Percentiles rank a stretch among this genome's conserved stretches.
These are phyloP conservation scores for Orbilia blumenaviensis DNA, from an alignment of 2,329 filamentous ascomycete genomes.

Conservation along the genomic window DNA sequence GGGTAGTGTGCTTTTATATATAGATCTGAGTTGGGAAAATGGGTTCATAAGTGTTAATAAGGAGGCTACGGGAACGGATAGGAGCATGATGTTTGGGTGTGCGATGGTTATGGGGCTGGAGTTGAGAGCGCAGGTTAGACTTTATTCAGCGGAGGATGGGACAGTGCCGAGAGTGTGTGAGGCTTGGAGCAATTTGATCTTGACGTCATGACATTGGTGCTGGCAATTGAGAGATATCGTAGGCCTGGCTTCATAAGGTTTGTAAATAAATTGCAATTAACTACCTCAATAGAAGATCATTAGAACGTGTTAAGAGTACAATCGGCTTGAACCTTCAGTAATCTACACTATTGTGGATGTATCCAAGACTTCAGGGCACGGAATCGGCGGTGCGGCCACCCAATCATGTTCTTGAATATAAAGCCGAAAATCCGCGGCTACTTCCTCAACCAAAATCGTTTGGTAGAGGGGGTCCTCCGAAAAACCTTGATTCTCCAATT, in stretches of 20 bases:
- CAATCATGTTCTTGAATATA: constrained; percentile 10
- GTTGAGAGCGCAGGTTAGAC: constrained; percentile 26
- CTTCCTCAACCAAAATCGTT: not conserved
- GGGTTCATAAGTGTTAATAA: constrained; percentile 11
- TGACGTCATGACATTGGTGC: too few relatives aligned
- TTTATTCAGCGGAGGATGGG: constrained; percentile 23
- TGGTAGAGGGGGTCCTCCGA: constrained; percentile 6
- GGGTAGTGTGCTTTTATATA: constrained; percentile 23
- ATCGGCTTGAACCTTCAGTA: too few relatives aligned
- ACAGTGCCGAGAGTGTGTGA: constrained; percentile 29
- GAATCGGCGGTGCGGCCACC: not conserved
- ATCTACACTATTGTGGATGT: not conserved
- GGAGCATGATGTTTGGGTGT: constrained; percentile 33
- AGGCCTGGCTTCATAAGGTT: too few relatives aligned
- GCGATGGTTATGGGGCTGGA: not conserved
- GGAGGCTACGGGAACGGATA: constrained; percentile 15
- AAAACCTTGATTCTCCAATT: not conserved
- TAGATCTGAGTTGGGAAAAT: constrained; percentile 16
- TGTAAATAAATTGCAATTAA: too few relatives aligned
- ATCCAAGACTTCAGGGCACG: not conserved
- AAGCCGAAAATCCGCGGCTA: constrained; percentile 7
- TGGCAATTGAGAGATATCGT: too few relatives aligned
- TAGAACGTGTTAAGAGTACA: not conserved
- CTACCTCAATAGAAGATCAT: too few relatives aligned
- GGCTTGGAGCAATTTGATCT: constrained; percentile 41